Base-by-base conservation (phyloP, 306 rosid genomes). In the Quercus parvula region DNA sequence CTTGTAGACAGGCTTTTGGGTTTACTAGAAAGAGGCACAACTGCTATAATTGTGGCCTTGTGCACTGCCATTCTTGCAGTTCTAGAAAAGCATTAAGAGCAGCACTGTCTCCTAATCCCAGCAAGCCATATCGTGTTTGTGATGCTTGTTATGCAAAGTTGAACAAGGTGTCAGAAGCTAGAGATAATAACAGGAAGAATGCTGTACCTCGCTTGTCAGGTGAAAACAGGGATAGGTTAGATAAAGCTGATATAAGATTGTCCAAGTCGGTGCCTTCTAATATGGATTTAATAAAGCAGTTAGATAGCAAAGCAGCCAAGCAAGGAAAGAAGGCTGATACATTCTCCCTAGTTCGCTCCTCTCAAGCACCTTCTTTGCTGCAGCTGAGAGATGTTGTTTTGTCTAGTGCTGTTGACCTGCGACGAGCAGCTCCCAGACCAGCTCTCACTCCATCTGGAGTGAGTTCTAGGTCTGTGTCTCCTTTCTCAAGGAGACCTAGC, bases 21-120 rank as follows among this genome's bases (percentile, higher is more conserved):
- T 96, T 96, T 85, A 93, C 98, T 49, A 89, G 96, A 81, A 95
- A 96, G 89, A 90, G 98, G 88, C 99, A 96, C 78, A 96, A 93
- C 84, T 96, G 99, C 82, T 96, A 96, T 85, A 93, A 96, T 71
- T 96, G 99, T 85, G 99, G 99, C 81, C 98, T 96, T 76, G 99
- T 93, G 70, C 99, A 96, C 74, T 96, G 99, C 91, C 99, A 96
- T 88, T 88, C 99, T 9, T 96, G 99, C 78, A 96, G 97, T 87
- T 93, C 99, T 63, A 90, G 87, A 78, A 96, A 96, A 86, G 96
- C 94, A 77, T 83, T 89, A 75, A 91, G 98, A 80, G 99, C 98
- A 22, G 96, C 98, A 30, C 84, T 88, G 70, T 89, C 99, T 66
- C 99, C 99, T 57, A 89, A 90, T 78, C 97, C 98, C 5, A 88